Percentiles rank a stretch among this genome's conserved stretches.
phyloP scores from a whole-genome alignment of 257 asterid genomes.

The Prunella vulgaris region DNA sequence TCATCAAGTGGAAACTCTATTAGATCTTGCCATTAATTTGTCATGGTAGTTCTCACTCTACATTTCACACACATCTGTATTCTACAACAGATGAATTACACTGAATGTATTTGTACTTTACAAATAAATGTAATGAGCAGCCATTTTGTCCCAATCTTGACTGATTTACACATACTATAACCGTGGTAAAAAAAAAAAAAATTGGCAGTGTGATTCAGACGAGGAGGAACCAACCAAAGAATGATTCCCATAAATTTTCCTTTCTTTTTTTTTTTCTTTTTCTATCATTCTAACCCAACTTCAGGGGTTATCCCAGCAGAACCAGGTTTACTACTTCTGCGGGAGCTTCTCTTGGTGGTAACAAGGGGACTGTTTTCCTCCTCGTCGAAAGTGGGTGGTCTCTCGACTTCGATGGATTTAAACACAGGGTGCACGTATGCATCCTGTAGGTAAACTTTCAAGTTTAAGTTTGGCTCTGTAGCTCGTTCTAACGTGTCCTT shows the following conservation, averaged over 20 bases:
- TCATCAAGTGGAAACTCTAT: constrained; percentile 62
- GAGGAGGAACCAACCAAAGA: constrained; percentile 10
- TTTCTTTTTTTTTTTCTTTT: background rate
- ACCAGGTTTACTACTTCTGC: constrained; percentile 32
- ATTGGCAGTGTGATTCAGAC: constrained; percentile 25
- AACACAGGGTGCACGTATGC: constrained; percentile 63
- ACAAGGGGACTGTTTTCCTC: constrained; percentile 58
- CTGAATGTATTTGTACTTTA: background rate
- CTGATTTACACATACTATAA: background rate
- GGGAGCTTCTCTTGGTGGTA: constrained; percentile 51
- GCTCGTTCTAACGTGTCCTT: constrained; percentile 67
- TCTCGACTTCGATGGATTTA: constrained; percentile 38
- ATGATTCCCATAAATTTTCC: background rate
- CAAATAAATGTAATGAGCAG: background rate
- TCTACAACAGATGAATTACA: background rate
- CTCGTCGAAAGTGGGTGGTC: constrained; percentile 28
- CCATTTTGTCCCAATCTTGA: constrained; percentile 5
- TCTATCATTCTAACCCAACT: background rate
- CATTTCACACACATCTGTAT: background rate
- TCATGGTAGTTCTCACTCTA: constrained; percentile 42
- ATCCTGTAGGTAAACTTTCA: constrained; percentile 52
- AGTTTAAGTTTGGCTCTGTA: constrained; percentile 57
- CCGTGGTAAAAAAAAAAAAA: background rate
- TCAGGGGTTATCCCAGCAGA: constrained; percentile 36
- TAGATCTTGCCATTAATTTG: constrained; percentile 75